phyloP scores from a whole-genome alignment of 176 grass and related monocot genomes.

The Musa acuminata region DNA sequence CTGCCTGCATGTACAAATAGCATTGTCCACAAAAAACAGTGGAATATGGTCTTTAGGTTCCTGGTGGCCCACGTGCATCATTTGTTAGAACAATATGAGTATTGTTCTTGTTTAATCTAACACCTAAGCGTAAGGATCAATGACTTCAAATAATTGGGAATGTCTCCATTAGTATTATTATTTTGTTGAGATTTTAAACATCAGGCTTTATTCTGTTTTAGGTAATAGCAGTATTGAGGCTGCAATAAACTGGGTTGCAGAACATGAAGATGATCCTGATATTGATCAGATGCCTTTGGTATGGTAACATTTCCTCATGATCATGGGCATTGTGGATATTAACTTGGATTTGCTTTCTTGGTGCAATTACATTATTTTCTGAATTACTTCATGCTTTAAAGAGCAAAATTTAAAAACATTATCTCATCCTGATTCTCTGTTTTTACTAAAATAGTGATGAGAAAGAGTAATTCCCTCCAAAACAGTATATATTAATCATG shows the following conservation, averaged over 20 bases:
- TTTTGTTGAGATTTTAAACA: neutral
- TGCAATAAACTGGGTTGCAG: constrained; percentile 96
- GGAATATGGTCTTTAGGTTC: neutral
- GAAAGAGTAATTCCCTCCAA: neutral
- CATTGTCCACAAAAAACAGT: neutral
- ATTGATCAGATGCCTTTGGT: constrained; percentile 98
- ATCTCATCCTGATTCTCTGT: neutral
- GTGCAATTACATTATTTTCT: constrained; percentile 1
- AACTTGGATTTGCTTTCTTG: neutral
- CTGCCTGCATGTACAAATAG: neutral
- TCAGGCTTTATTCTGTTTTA: constrained; percentile 24
- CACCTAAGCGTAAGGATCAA: neutral
- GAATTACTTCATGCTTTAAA: neutral
- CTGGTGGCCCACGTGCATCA: neutral
- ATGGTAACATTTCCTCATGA: constrained; percentile 24
- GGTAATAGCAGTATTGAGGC: constrained; percentile 96
- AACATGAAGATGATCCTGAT: constrained; percentile 87
- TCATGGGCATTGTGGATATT: neutral
- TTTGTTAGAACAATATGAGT: neutral
- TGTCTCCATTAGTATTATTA: neutral
- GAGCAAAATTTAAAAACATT: neutral
- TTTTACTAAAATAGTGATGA: neutral
- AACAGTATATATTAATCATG: neutral
- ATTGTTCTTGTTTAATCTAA: neutral
- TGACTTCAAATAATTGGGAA: neutral